Conservation (phyloP, 139 green algal species). For the Chlorella sp. region DNA sequence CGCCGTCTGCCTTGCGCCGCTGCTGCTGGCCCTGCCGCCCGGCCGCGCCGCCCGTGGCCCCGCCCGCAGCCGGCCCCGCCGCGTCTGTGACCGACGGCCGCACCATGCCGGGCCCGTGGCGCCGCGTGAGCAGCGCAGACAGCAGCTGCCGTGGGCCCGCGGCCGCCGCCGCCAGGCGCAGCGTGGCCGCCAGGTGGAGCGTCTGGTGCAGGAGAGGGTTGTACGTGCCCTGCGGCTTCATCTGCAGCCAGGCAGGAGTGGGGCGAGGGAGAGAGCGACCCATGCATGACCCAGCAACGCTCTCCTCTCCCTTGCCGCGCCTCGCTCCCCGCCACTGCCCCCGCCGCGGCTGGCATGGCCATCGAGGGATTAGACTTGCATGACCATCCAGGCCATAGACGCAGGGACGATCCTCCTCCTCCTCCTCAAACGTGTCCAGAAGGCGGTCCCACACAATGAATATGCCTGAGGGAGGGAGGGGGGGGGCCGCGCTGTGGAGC, state of each 20-base stretch:
- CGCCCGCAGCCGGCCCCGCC: no score
- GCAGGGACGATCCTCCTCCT: conserved; percentile 1
- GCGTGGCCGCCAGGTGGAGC: conserved; percentile 19
- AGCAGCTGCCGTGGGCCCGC: neutral
- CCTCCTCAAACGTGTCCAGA: conserved; percentile 38
- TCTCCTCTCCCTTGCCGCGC: neutral
- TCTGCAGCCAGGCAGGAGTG: neutral
- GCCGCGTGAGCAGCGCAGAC: conserved; percentile 5
- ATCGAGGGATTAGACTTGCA: neutral
- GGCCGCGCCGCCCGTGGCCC: no score
- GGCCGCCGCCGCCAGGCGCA: conserved; percentile 3
- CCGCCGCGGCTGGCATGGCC: neutral
- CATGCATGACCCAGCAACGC: neutral
- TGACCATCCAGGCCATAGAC: conserved; percentile 34
- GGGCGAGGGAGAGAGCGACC: no score
- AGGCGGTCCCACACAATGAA: conserved; percentile 44
- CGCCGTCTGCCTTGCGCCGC: no score
- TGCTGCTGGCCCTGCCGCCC: no score
- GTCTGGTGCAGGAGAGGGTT: conserved; percentile 40
- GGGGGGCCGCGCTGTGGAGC: neutral
- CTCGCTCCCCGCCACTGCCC: neutral
- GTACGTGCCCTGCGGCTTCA: conserved; percentile 23
- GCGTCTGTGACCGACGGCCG: conserved; percentile 12
- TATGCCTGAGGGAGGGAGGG: neutral
- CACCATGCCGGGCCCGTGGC: conserved; percentile 20